Conservation (phyloP, 1,284 basidiomycete species). For the Phenoliferia sp. region DNA sequence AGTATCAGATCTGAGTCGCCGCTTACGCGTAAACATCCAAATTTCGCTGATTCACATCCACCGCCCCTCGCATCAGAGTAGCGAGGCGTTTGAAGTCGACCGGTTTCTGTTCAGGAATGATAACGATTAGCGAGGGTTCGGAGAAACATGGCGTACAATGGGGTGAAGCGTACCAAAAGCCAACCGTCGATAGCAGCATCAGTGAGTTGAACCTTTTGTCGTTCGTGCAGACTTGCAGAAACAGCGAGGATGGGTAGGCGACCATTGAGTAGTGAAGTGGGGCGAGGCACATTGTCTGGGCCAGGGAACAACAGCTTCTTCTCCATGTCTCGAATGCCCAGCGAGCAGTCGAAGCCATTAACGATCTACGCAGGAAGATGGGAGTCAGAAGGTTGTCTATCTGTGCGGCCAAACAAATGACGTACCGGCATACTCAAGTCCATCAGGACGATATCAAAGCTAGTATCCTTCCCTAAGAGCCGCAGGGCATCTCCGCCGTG, state of each 20-base stretch:
- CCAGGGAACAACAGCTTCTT: not conserved
- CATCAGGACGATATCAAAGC: constrained; percentile 34
- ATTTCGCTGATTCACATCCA: constrained; percentile 52
- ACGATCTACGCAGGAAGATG: constrained; percentile 33
- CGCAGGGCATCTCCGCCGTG: constrained; percentile 37
- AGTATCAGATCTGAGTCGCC: not conserved
- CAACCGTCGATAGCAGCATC: constrained; percentile 33
- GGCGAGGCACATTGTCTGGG: constrained; percentile 1
- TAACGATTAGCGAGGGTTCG: not conserved
- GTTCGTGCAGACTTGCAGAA: constrained; percentile 36
- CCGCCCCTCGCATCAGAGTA: constrained; percentile 58
- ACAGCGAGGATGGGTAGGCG: constrained; percentile 45
- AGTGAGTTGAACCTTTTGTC: constrained; percentile 23
- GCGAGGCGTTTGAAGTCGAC: constrained; percentile 50
- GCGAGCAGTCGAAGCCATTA: constrained; percentile 35
- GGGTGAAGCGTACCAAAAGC: constrained; percentile 18
- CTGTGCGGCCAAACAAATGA: not conserved
- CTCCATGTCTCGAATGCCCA: constrained; percentile 34
- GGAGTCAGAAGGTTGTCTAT: not conserved
- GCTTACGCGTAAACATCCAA: constrained; percentile 53
- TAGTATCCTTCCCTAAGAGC: constrained; percentile 29
- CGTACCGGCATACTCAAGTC: constrained; percentile 31
- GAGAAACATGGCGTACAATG: too few species aligned
- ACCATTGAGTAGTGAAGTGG: constrained; percentile 33
- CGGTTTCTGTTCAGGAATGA: constrained; percentile 27